Evolutionary conservation across 202 grass and related monocot species (phyloP), one percentile per base, ranked within the genome.

Genomic region (Alloteropsis angusta): DNA sequence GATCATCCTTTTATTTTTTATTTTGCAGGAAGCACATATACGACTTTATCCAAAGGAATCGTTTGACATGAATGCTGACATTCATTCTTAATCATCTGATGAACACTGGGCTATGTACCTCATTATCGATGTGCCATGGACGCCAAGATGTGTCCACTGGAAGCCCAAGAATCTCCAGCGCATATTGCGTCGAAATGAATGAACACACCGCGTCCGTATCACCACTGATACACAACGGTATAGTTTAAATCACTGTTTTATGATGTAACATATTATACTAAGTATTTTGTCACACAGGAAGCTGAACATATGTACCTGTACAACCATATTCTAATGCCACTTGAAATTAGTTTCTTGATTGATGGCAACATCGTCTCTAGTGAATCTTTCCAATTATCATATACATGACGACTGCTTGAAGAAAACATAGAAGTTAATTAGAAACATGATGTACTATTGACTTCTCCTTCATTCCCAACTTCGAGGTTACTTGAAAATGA

Each of bases 141-240:
- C 67, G 84, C 87, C 91, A 90, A 35, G 77, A 37, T 71, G 21
- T 76, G 64, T 79, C 80, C 66, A 61, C 18, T 22, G 84, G 78
- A 2, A 93, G 85, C 13, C 48, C 79, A 66, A 90, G 76, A 60
- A 85, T 83, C 37, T 85, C 79, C n/a, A 93, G 59, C 48, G 63
- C 81, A 11, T 88, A 85, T 38, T 85, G 68, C 45, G 87, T 93
- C 35, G 87, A 86, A 23, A 69, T 87, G 60, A 87, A 72, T 5
- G 91, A 81, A 72, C 85, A 87, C 6, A 88, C 87, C n/a, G 78
- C 81, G 76, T 93, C 87, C 65, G 82, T 67, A 63, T 93, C 91
- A 49, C 87, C 91, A 52, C 87, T 93, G 79, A 42, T 74, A 64
- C 49, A 65, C 60, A 86, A 81, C 0, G 14, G 22, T 47, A 55